Conservation (phyloP, 2,329 filamentous ascomycete genomes). For the Aspergillus hortae region DNA sequence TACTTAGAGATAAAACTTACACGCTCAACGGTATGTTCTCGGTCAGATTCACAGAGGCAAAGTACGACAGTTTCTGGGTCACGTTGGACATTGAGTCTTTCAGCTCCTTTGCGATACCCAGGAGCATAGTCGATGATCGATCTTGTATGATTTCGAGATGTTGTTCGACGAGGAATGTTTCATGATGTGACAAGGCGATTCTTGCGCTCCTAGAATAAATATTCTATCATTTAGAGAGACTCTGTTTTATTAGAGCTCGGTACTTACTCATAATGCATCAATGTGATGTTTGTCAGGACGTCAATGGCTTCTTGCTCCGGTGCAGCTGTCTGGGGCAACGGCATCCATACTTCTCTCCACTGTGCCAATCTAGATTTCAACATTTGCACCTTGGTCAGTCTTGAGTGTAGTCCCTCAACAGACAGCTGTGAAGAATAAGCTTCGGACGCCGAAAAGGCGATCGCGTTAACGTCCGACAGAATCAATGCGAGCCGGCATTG, state of each 20-base stretch:
- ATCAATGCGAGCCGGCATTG: conserved; percentile 13
- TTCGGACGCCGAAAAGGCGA: conserved; percentile 40
- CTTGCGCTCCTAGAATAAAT: conserved; percentile 34
- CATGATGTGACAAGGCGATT: conserved; percentile 47
- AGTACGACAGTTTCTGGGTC: conserved; percentile 47
- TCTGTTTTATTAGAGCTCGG: background rate
- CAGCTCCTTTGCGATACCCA: background rate
- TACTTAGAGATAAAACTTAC: conserved; percentile 26
- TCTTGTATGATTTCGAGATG: conserved; percentile 27
- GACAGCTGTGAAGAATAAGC: conserved; percentile 9
- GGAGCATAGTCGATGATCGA: conserved; percentile 31
- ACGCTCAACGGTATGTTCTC: conserved; percentile 49
- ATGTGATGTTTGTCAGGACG: conserved; percentile 46
- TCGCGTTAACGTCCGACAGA: conserved; percentile 46
- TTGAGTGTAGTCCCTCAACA: conserved; percentile 9
- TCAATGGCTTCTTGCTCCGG: conserved; percentile 6
- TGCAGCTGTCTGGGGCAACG: background rate
- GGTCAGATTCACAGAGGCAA: conserved; percentile 43
- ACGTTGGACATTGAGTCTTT: conserved; percentile 42
- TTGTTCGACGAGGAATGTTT: conserved; percentile 44
- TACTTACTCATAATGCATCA: conserved; percentile 52
- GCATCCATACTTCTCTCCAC: conserved; percentile 10
- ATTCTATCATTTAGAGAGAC: too few relatives aligned
- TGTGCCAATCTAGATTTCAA: conserved; percentile 15
- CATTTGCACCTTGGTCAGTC: conserved; percentile 7